These are phyloP conservation scores for Fusarium sambucinum DNA, from an alignment of 2,329 filamentous ascomycete species.

Conservation along the genomic window DNA sequence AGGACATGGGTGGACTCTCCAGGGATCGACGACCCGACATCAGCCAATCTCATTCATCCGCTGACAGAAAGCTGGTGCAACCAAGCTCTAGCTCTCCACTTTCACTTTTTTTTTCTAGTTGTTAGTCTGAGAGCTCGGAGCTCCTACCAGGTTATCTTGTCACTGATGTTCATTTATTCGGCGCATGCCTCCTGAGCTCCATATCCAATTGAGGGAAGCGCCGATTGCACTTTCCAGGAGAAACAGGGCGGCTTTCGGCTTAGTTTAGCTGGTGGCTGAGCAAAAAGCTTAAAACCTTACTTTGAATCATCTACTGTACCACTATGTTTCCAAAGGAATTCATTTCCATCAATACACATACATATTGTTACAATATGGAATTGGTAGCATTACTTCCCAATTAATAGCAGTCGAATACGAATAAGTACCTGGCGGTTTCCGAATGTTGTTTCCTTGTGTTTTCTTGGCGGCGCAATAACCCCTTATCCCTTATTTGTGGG, in stretches of 20 bases:
- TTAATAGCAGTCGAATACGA: neutral
- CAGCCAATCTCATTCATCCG: slow-evolving; percentile 1
- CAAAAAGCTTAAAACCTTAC: slow-evolving; percentile 39
- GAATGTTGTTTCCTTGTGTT: neutral
- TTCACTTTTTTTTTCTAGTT: neutral
- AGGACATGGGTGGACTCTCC: slow-evolving; percentile 32
- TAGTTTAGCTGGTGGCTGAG: slow-evolving; percentile 23
- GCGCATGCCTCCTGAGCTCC: slow-evolving; percentile 18
- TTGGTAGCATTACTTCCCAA: neutral
- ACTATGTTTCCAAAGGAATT: neutral
- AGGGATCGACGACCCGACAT: slow-evolving; percentile 9
- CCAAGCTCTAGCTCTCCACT: slow-evolving; percentile 33
- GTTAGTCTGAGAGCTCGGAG: slow-evolving; percentile 12
- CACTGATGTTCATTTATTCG: slow-evolving; percentile 37
- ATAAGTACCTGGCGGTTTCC: neutral
- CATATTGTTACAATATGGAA: neutral
- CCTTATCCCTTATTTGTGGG: slow-evolving; percentile 4
- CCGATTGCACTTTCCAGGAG: slow-evolving; percentile 16
- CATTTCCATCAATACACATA: neutral
- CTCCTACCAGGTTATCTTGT: slow-evolving; percentile 25
- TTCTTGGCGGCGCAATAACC: slow-evolving; percentile 1
- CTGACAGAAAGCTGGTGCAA: slow-evolving; percentile 5
- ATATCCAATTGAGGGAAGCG: slow-evolving; percentile 20
- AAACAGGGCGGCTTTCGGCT: slow-evolving; percentile 16
- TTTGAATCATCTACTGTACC: slow-evolving; percentile 13